These are phyloP conservation scores for Candida yuanshanica DNA, from an alignment of 805 yeast genomes.

Conservation along the genomic window DNA sequence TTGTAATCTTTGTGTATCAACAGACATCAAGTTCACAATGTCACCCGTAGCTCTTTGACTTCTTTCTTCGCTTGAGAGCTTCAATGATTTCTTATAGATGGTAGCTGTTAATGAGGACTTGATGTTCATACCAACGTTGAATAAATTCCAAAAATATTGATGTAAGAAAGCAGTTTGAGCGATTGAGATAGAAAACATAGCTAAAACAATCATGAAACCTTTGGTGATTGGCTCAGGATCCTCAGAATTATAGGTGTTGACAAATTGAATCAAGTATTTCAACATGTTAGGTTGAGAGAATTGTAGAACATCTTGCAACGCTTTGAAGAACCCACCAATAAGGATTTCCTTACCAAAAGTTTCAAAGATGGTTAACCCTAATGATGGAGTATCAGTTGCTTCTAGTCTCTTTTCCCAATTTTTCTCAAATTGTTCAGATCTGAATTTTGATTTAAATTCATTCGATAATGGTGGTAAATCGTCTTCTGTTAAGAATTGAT, in stretches of 20 bases:
- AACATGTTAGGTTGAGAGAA: slow-evolving; percentile 83
- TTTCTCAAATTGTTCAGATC: slow-evolving; percentile 44
- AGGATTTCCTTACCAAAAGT: slow-evolving; percentile 71
- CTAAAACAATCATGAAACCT: slow-evolving; percentile 70
- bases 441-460: slow-evolving; percentile 51
- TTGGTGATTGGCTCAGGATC: slow-evolving; percentile 49
- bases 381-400: slow-evolving; percentile 40
- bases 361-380: slow-evolving; percentile 51
- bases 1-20: slow-evolving; percentile 84
- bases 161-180: slow-evolving; percentile 72
- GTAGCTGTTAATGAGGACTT: slow-evolving; percentile 64
- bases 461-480: slow-evolving; percentile 82
- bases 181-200: slow-evolving; percentile 73
- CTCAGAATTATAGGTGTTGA: slow-evolving; percentile 39
- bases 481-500: slow-evolving; percentile 43
- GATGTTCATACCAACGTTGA: slow-evolving; percentile 72
- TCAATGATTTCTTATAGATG: slow-evolving; percentile 63
- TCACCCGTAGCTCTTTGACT: slow-evolving; percentile 80
- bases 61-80: slow-evolving; percentile 65
- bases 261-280: slow-evolving; percentile 56
- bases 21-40: slow-evolving; percentile 90
- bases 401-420: slow-evolving; percentile 61
- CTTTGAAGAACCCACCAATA: slow-evolving; percentile 70
- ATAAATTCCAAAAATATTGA: slow-evolving; percentile 71
- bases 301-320: slow-evolving; percentile 70